Percentiles rank a stretch among this genome's conserved stretches.
These are phyloP conservation scores for Penicillium aurantiogriseum DNA, from an alignment of 2,329 filamentous ascomycete species.

Conservation along the genomic window DNA sequence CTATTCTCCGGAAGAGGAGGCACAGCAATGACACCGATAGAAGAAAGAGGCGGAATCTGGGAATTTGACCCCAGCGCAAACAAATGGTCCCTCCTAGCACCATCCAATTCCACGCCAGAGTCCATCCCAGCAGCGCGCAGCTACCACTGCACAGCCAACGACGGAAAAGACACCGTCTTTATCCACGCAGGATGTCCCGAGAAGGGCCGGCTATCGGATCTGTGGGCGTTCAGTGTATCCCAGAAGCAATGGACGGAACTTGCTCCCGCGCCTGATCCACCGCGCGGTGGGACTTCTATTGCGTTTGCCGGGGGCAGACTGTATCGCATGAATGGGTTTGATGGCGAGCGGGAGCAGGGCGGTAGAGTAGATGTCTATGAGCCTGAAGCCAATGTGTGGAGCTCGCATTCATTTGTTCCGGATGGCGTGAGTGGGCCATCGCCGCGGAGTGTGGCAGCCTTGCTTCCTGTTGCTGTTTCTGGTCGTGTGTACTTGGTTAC, in stretches of 20 bases:
- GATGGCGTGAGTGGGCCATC: slow-evolving; percentile 49
- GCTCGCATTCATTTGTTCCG: slow-evolving; percentile 26
- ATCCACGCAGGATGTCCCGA: slow-evolving; percentile 73
- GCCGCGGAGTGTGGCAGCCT: slow-evolving; percentile 50
- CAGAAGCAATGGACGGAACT: slow-evolving; percentile 66
- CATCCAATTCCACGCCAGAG: slow-evolving; percentile 45
- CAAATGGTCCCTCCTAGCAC: slow-evolving; percentile 65
- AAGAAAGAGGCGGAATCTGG: slow-evolving; percentile 75
- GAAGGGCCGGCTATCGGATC: slow-evolving; percentile 62
- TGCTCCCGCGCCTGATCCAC: slow-evolving; percentile 63
- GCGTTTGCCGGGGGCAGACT: slow-evolving; percentile 63
- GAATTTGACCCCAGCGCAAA: slow-evolving; percentile 65
- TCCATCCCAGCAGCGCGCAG: slow-evolving; percentile 64
- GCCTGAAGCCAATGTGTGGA: slow-evolving; percentile 42
- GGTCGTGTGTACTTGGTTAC: slow-evolving; percentile 47
- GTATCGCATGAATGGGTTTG: slow-evolving; percentile 78
- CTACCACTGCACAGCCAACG: slow-evolving; percentile 64
- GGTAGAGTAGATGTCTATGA: slow-evolving; percentile 66
- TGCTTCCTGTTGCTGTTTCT: slow-evolving; percentile 44
- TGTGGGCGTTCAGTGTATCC: slow-evolving; percentile 74
- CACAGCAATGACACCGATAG: slow-evolving; percentile 65
- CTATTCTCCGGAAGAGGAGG: slow-evolving; percentile 78
- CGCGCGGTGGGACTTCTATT: slow-evolving; percentile 67
- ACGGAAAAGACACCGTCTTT: slow-evolving; percentile 67
- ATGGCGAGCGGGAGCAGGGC: slow-evolving; percentile 67